These are phyloP conservation scores for Tolypocladium tropicale DNA, from an alignment of 2,329 filamentous ascomycete genomes.

Conservation along the genomic window DNA sequence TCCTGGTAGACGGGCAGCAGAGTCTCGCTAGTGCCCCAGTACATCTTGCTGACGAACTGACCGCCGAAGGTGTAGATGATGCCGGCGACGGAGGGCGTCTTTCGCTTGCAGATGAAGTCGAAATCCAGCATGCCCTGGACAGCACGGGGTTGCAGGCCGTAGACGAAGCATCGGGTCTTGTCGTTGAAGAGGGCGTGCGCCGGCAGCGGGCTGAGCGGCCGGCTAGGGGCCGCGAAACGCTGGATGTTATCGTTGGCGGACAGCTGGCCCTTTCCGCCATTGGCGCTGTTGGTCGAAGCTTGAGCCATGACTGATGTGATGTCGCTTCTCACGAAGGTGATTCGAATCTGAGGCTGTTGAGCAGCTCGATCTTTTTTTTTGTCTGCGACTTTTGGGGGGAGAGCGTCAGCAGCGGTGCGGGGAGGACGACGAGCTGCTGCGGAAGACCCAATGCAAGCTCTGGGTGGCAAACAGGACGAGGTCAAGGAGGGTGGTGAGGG, in stretches of 20 bases:
- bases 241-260: conserved; percentile 98
- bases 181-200: conserved; percentile 92
- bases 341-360: not conserved
- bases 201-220: conserved; percentile 79
- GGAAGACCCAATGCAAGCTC: conserved; percentile 1
- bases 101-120: conserved; percentile 99
- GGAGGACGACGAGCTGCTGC: conserved; percentile 1
- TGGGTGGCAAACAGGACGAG: not conserved
- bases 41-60: conserved; percentile 99
- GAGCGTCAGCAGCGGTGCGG: conserved; percentile 12
- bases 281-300: conserved; percentile 36
- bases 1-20: conserved; percentile 97
- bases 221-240: conserved; percentile 87
- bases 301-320: conserved; percentile 35
- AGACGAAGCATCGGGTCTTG: conserved; percentile 99
- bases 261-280: conserved; percentile 39
- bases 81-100: conserved; percentile 89
- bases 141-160: conserved; percentile 92
- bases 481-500: conserved; percentile 6
- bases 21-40: conserved; percentile 99
- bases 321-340: conserved; percentile 5
- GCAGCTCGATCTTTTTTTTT: conserved; percentile 1
- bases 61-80: conserved; percentile 99
- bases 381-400: conserved; percentile 12
- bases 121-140: conserved; percentile 96